A percentile compares a stretch with the other conserved stretches of the same genome.
Conservation (phyloP, 2,329 filamentous ascomycete genomes). For the Botrytis sinoallii region DNA sequence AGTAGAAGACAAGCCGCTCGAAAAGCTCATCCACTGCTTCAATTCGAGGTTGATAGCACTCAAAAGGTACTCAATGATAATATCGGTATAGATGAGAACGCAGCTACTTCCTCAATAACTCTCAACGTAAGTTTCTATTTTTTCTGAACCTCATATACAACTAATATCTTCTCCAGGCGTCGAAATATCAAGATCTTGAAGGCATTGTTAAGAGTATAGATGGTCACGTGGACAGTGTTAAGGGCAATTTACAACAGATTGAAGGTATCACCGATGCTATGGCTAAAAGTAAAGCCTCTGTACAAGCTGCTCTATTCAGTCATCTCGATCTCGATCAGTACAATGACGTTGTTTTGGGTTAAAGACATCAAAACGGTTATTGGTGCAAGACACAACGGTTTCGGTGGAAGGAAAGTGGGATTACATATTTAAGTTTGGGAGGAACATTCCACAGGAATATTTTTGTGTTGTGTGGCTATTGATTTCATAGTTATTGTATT, state of each 20-base stretch:
- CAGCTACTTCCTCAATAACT: conserved; percentile 11
- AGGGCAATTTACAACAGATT: conserved; percentile 37
- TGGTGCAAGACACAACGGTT: neutral
- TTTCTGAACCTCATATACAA: neutral
- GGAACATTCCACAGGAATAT: neutral
- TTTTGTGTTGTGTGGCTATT: neutral
- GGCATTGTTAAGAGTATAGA: conserved; percentile 31
- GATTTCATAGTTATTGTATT: conserved; percentile 4
- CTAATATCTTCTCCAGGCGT: conserved; percentile 28
- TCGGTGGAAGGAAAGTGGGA: conserved; percentile 6
- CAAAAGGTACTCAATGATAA: conserved; percentile 24
- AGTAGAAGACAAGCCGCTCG: conserved; percentile 46
- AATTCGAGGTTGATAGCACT: conserved; percentile 21
- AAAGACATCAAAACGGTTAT: neutral
- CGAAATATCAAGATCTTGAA: conserved; percentile 33
- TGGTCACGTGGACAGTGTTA: conserved; percentile 37
- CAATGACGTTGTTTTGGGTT: conserved; percentile 36
- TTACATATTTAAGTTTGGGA: conserved; percentile 1
- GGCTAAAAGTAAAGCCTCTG: conserved; percentile 33
- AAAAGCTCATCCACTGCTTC: conserved; percentile 37
- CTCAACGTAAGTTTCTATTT: conserved; percentile 27
- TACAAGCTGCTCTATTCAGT: conserved; percentile 35
- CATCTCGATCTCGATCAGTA: conserved; percentile 34
- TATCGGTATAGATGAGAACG: conserved; percentile 23
- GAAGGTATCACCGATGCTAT: conserved; percentile 35